phyloP scores from a whole-genome alignment of 192 early-diverging fungal genomes.

The Coemansia sp. region DNA sequence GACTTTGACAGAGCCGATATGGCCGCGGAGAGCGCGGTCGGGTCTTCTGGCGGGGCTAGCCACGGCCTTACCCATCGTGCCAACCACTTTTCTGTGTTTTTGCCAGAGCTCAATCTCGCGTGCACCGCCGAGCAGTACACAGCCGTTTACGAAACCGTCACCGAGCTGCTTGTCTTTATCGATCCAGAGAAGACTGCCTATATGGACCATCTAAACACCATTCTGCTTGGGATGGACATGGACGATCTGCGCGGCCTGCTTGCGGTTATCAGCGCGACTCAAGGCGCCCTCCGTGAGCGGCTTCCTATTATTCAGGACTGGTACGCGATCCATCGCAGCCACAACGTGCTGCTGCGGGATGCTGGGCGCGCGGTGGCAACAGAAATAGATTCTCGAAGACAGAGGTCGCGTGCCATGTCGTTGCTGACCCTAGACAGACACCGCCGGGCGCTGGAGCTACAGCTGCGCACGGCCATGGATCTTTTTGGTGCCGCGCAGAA shows the following conservation, averaged over 20 bases:
- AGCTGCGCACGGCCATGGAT: constrained; percentile 53
- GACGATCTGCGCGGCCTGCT: constrained; percentile 59
- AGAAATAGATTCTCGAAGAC: constrained; percentile 9
- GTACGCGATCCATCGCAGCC: constrained; percentile 46
- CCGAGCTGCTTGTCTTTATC: constrained; percentile 76
- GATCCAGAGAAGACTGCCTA: constrained; percentile 76
- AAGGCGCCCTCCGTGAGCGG: constrained; percentile 46
- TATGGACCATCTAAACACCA: constrained; percentile 67
- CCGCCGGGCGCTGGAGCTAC: constrained; percentile 45
- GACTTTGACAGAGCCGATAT: constrained; percentile 20
- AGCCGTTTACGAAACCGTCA: constrained; percentile 68
- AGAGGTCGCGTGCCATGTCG: constrained; percentile 27
- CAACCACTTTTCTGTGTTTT: constrained; percentile 64
- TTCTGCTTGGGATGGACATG: constrained; percentile 77
- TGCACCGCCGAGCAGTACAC: constrained; percentile 76
- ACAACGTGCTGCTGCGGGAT: constrained; percentile 25
- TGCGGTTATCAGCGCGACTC: constrained; percentile 40
- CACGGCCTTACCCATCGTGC: constrained; percentile 58
- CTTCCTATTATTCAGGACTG: constrained; percentile 48
- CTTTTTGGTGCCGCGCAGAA: constrained; percentile 50
- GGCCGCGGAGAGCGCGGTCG: not conserved
- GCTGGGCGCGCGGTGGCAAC: constrained; percentile 7
- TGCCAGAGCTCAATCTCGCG: constrained; percentile 71
- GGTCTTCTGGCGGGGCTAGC: not conserved
- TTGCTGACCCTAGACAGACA: constrained; percentile 45